Base-by-base conservation (phyloP, 176 grass and related monocot genomes). In the Melocanna baccifera region DNA sequence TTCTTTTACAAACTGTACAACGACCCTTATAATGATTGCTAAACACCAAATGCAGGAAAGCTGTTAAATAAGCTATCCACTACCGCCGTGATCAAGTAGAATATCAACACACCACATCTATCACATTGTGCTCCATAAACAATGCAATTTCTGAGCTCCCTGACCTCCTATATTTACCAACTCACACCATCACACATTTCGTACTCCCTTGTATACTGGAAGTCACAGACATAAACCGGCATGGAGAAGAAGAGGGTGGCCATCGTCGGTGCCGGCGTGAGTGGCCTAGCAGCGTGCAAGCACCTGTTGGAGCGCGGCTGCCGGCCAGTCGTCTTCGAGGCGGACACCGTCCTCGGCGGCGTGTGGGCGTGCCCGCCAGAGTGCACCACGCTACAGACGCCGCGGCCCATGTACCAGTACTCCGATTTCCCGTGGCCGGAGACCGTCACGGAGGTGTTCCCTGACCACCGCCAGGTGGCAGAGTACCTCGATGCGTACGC, bases 341-440 rank as follows among this genome's bases (percentile, higher is more conserved):
- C 88, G 1, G 81, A 62, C 51, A 26, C 39, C 7, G 23, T 4
- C 46, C 45, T 94, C 59, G 92, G 90, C 34, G 92, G 92, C 18
- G 81, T 94, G 4, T 94, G 92, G 92, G 78, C 82, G 18, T 74
- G 68, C 30, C 57, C 87, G 12, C 71, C 75, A 0, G 87, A 53
- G 22, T 86, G 70, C 32, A 92, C 92, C 8, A 59, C 59, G 16
- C 87, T 94, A 40, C 92, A 94, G 82, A 52, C 92, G 2, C 77
- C 90, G 15, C 52, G 51, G 4, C 18, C 39, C 2, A 57, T 55
- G 28, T 94, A 88, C 81, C 73, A 67, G 73, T 94, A 86, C 87
- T 77, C 85, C 2, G 92, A 94, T 78, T 92, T 94, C 62, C 90
- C 92, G 3, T 94, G 90, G 92, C 92, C 90, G 9, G 8, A 82